Conservation (phyloP, 225 moss, liverwort and hornwort species). For the Thuidium tamariscinum region DNA sequence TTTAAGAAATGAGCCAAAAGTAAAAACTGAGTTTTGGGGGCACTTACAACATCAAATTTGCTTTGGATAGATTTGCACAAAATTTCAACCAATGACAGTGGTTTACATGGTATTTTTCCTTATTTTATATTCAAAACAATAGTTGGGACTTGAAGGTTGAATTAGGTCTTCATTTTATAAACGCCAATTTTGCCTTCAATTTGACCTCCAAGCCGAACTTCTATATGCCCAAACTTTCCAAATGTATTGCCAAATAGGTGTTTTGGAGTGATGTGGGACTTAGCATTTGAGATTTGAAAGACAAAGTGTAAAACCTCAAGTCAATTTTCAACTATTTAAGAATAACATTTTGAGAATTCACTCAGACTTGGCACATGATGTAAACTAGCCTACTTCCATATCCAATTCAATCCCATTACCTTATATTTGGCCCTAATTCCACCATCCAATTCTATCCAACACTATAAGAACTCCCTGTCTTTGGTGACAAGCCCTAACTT, state of each 20-base stretch:
- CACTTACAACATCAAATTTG: not conserved
- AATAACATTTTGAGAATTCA: not conserved
- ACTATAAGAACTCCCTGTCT: no score
- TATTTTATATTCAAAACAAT: not conserved
- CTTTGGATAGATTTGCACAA: fast-evolving
- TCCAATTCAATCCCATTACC: no score
- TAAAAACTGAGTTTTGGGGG: not conserved
- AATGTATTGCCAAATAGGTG: no score
- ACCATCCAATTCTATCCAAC: no score
- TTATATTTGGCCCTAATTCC: no score
- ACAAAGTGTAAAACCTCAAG: no score
- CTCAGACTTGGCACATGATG: fast-evolving
- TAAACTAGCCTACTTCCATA: no score
- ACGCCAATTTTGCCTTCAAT: not conserved
- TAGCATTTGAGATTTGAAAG: no score
- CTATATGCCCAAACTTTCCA: fast-evolving
- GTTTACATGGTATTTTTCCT: not conserved
- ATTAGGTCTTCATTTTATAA: fast-evolving
- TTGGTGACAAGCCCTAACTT: no score
- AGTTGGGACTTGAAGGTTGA: no score
- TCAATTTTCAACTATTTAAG: not conserved
- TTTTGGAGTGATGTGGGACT: no score
- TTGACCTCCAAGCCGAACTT: not conserved
- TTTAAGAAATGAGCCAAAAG: fast-evolving
- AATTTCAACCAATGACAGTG: fast-evolving